These are phyloP conservation scores for Perilla frutescens DNA, from an alignment of 257 asterid genomes.

Conservation along the genomic window DNA sequence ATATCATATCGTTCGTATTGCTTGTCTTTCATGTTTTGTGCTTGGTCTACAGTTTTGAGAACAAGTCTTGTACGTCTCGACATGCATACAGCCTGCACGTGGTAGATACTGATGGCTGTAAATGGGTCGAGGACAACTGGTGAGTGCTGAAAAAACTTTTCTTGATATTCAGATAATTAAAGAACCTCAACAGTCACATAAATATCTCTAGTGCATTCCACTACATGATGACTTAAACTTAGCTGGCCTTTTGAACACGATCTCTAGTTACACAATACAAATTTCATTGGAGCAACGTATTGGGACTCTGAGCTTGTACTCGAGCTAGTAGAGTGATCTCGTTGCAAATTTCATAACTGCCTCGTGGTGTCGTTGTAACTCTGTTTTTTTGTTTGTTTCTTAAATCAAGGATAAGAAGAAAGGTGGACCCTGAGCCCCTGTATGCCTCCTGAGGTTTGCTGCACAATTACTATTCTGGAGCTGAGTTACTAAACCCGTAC, in stretches of 20 bases:
- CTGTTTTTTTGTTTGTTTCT: constrained; percentile 17
- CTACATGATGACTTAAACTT: too few relatives aligned
- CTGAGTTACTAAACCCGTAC: neutral
- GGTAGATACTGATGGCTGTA: constrained; percentile 88
- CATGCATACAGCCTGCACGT: constrained; percentile 91
- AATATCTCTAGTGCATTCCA: neutral
- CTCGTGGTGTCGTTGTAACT: neutral
- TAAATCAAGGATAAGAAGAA: constrained; percentile 64
- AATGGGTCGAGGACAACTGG: constrained; percentile 85
- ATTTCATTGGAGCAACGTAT: too few relatives aligned
- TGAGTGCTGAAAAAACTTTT: constrained; percentile 41
- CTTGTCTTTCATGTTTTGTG: neutral
- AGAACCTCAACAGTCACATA: neutral
- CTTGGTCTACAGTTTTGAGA: constrained; percentile 70
- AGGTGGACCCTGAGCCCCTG: constrained; percentile 64
- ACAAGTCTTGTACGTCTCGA: constrained; percentile 66
- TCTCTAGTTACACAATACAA: too few relatives aligned
- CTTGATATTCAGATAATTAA: neutral
- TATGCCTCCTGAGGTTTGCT: constrained; percentile 41
- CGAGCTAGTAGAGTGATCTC: neutral
- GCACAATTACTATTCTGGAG: neutral
- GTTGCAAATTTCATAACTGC: neutral
- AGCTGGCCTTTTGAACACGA: neutral
- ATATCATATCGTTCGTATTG: neutral
- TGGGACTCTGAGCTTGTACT: neutral